Percentiles rank a stretch among this genome's conserved stretches.
Evolutionary conservation across 2,329 filamentous ascomycete species (phyloP).

Genomic region (Polytolypa hystricis): DNA sequence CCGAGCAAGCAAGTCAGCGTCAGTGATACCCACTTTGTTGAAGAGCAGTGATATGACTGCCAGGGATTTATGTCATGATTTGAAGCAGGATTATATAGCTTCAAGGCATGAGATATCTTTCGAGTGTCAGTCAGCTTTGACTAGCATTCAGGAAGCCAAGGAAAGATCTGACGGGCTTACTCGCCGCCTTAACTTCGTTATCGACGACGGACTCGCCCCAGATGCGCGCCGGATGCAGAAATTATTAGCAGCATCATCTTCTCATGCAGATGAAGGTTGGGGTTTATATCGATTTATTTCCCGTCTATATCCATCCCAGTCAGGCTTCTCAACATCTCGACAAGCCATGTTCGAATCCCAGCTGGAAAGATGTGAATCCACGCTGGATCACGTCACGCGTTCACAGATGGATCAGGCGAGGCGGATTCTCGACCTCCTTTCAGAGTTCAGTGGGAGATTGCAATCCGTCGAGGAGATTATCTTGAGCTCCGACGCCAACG

Average conservation of each 20-base stretch:
- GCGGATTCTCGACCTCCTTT: not conserved
- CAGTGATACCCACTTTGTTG: not conserved
- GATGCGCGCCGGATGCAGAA: not conserved
- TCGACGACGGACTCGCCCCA: not conserved
- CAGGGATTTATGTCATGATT: not conserved
- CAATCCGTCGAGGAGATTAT: constrained; percentile 1
- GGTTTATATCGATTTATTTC: not conserved
- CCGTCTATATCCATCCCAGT: not conserved
- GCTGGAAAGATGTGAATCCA: not conserved
- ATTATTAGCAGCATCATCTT: not conserved
- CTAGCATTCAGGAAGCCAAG: constrained; percentile 2
- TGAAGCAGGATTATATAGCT: not conserved
- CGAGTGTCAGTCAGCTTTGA: constrained; percentile 3
- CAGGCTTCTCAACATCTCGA: not conserved
- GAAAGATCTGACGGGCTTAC: not conserved
- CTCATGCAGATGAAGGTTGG: not conserved
- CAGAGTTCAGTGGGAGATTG: not conserved
- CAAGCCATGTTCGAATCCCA: not conserved
- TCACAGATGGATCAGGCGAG: not conserved
- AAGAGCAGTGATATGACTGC: not conserved
- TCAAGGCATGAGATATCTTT: constrained; percentile 4
- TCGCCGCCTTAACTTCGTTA: not conserved
- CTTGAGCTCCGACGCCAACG: not conserved
- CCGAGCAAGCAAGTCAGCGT: not conserved
- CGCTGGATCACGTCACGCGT: not conserved